phyloP scores from a whole-genome alignment of 352 stramenopile genomes.

The Phytophthora rubi region DNA sequence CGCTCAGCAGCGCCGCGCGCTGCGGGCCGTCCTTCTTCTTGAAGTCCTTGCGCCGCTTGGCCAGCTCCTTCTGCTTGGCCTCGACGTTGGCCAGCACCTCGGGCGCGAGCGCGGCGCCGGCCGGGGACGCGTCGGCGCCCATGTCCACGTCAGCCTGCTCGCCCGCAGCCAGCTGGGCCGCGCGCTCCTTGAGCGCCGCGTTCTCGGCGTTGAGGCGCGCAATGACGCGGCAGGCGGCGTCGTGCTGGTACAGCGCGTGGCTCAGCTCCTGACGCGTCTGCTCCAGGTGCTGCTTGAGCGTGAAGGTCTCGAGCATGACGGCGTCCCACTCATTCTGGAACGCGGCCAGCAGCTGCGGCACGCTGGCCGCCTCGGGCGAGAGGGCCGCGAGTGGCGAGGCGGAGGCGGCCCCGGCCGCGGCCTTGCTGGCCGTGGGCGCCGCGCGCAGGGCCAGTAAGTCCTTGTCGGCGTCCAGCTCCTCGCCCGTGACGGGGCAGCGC shows the following conservation, averaged over 20 bases:
- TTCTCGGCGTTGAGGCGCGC: conserved; percentile 90
- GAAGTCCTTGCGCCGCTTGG: conserved; percentile 76
- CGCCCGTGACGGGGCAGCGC: conserved; percentile 75
- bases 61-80: conserved; percentile 70
- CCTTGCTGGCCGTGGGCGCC: conserved; percentile 21
- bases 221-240: conserved; percentile 96
- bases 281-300: conserved; percentile 93
- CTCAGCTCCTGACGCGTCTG: conserved; percentile 95
- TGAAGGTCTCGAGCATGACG: conserved; percentile 95
- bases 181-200: conserved; percentile 51
- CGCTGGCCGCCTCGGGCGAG: conserved; percentile 53
- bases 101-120: conserved; percentile 31
- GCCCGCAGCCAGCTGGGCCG: conserved; percentile 19
- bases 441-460: conserved; percentile 77
- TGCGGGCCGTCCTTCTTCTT: conserved; percentile 70
- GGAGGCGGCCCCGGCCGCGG: neutral
- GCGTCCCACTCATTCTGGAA: conserved; percentile 96
- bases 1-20: conserved; percentile 46
- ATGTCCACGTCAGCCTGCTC: conserved; percentile 64
- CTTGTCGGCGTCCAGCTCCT: conserved; percentile 57
- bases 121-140: conserved; percentile 11
- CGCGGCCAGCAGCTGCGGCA: conserved; percentile 67
- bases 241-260: conserved; percentile 96
- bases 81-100: conserved; percentile 66
- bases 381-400: conserved; percentile 28